A percentile compares a stretch with the other conserved stretches of the same genome.
phyloP scores from a whole-genome alignment of 441 rosid genomes.

The Populus tomentosa region DNA sequence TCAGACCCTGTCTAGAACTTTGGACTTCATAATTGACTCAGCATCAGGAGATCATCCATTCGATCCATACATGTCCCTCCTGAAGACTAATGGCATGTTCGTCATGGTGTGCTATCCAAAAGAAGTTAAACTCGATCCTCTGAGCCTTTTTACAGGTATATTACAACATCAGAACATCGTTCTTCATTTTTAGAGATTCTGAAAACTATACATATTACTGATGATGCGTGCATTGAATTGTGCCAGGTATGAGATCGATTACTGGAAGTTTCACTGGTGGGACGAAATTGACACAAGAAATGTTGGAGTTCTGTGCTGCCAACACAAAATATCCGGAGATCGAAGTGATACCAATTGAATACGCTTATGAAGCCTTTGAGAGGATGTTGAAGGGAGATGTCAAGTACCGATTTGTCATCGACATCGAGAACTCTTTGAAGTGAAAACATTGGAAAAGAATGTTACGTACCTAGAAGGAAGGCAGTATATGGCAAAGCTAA shows the following conservation, averaged over 20 bases:
- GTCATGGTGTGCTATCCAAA: not conserved
- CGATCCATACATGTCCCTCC: not conserved
- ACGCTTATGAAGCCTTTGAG: not conserved
- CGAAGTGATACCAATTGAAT: not conserved
- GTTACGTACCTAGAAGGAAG: too few relatives aligned
- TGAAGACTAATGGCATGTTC: not conserved
- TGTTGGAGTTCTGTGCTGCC: not conserved
- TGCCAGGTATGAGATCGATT: not conserved
- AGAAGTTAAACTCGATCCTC: not conserved
- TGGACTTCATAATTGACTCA: not conserved
- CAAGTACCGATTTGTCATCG: not conserved
- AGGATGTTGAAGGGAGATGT: not conserved
- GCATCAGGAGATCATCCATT: not conserved
- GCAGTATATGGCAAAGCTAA: too few relatives aligned
- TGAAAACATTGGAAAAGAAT: not conserved
- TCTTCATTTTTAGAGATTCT: not conserved
- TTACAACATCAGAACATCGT: not conserved
- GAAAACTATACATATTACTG: not conserved
- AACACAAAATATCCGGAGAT: not conserved
- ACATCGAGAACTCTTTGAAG: not conserved
- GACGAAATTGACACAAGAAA: not conserved
- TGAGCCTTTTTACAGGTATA: not conserved
- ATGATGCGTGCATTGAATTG: not conserved
- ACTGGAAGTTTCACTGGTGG: not conserved
- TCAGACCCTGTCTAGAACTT: not conserved